phyloP scores from a whole-genome alignment of 345 rosid genomes.

The Carallia brachiata region DNA sequence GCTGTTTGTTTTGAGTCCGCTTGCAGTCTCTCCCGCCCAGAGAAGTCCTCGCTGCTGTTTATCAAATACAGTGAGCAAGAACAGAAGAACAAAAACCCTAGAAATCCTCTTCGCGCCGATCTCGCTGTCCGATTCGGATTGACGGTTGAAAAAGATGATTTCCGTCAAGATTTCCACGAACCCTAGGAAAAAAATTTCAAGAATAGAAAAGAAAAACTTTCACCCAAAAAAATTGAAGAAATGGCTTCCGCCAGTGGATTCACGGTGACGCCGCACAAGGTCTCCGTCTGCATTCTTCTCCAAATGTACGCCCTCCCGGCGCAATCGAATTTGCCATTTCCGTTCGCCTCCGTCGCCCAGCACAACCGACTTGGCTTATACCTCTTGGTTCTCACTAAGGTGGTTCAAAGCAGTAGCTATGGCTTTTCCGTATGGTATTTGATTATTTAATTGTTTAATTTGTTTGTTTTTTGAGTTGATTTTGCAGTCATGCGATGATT shows the following conservation, averaged over 20 bases:
- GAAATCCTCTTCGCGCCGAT: too few relatives aligned
- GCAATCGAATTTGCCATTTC: conserved; percentile 56
- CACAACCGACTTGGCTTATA: conserved; percentile 86
- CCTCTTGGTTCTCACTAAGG: conserved; percentile 84
- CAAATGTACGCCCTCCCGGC: conserved; percentile 77
- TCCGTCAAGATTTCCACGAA: too few relatives aligned
- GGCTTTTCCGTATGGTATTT: not conserved
- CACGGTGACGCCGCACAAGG: conserved; percentile 80
- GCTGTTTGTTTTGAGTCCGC: too few relatives aligned
- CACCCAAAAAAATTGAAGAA: not conserved
- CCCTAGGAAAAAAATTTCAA: too few relatives aligned
- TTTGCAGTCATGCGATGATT: conserved; percentile 74
- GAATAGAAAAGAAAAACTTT: too few relatives aligned
- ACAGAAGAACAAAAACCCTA: too few relatives aligned
- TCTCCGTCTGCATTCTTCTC: conserved; percentile 73
- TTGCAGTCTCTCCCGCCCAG: too few relatives aligned
- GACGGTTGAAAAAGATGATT: too few relatives aligned
- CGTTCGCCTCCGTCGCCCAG: conserved; percentile 81
- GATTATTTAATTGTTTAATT: too few relatives aligned
- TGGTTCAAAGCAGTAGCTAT: not conserved
- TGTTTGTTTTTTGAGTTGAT: conserved; percentile 4
- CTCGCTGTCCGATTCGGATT: too few relatives aligned
- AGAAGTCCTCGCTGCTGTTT: too few relatives aligned
- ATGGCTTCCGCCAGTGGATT: conserved; percentile 58
- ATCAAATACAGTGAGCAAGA: too few relatives aligned